These are phyloP conservation scores for Domatiomyces globalis DNA, from an alignment of 2,329 filamentous ascomycete genomes.

Conservation along the genomic window DNA sequence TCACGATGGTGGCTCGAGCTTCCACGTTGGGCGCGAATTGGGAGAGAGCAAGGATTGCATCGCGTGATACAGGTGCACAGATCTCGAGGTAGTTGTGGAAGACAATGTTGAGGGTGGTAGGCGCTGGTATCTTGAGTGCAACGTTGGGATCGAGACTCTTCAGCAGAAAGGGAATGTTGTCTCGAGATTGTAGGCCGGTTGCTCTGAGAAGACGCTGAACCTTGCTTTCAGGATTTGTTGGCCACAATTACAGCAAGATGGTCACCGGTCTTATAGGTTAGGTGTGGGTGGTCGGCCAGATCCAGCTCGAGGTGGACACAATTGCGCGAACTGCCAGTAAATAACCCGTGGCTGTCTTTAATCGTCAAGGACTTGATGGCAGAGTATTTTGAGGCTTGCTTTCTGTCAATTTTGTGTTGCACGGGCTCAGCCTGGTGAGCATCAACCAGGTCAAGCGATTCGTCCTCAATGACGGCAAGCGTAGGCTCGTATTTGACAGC, in stretches of 20 bases:
- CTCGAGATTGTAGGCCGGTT: slow-evolving; percentile 19
- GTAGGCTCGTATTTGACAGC: slow-evolving; percentile 81
- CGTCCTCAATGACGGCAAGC: slow-evolving; percentile 51
- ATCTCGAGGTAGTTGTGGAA: slow-evolving; percentile 87
- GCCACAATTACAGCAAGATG: slow-evolving; percentile 30
- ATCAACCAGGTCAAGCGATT: slow-evolving; percentile 19
- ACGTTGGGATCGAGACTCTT: slow-evolving; percentile 5
- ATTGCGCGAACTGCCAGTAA: too few relatives aligned
- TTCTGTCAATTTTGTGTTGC: slow-evolving; percentile 52
- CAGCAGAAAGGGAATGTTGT: slow-evolving; percentile 16
- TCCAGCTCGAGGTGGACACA: too few relatives aligned
- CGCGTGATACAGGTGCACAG: slow-evolving; percentile 74
- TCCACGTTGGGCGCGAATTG: slow-evolving; percentile 63
- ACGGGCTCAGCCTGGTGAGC: slow-evolving; percentile 8
- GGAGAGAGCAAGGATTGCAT: slow-evolving; percentile 66
- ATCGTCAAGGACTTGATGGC: slow-evolving; percentile 26
- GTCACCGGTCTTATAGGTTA: too few relatives aligned
- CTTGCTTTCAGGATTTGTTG: slow-evolving; percentile 27
- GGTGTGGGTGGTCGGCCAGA: too few relatives aligned
- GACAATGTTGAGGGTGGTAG: slow-evolving; percentile 76
- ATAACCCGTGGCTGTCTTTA: too few relatives aligned
- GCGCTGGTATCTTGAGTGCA: slow-evolving; percentile 65
- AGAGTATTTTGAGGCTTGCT: slow-evolving; percentile 38
- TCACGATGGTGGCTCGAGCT: slow-evolving; percentile 61
- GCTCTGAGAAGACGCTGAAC: slow-evolving; percentile 21